Base-by-base conservation (phyloP, 768 basidiomycete species). In the Termitomyces sp. region DNA sequence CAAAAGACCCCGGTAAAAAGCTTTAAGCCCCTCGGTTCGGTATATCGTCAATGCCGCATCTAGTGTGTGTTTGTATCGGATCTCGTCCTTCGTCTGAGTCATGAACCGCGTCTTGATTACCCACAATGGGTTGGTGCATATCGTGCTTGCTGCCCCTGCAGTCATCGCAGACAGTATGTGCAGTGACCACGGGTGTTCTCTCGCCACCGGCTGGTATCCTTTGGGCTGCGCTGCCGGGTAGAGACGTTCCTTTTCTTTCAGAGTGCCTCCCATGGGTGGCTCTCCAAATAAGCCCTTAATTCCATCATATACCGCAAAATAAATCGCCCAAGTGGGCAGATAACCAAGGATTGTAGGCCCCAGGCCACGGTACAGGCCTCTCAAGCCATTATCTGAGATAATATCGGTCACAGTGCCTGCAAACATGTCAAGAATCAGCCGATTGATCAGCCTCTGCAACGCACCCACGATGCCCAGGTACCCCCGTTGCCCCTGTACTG, bases 81-180 rank as follows among this genome's bases (percentile, higher is more conserved):
- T 75, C 75, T 94, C 91, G 32, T 82, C 77, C 59, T 83, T 79
- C 45, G 86, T 84, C 73, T 97, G 94, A 16, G 94, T 95, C 97
- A 98, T 98, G 75, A 98, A 98, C 30, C 97, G 86, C 24, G 96
- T 98, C 77, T 98, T 98, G 71, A 99, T 94, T 43, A 99, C 94
- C 97, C 97, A 99, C 7, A 99, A 72, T 0, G 97, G 97, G 72
- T 93, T 98, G 26, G 97, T 98, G 66, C 88, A 88, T 53, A 93
- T 84, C 6, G 97, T 97, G 67, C 96, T 95, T 20, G 88, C 78
- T 5, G 92, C 95, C 13, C 97, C 97, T 1, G 96, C 97, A 45
- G 84, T 79, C 96, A 99, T 98, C 5, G 97, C 95, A 6, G 97
- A 96, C 6, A 93, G 70, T 60, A 99, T 90, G 65, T 99, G 96